Conservation (phyloP, 495 filamentous ascomycete genomes). For the Parathielavia appendiculata region DNA sequence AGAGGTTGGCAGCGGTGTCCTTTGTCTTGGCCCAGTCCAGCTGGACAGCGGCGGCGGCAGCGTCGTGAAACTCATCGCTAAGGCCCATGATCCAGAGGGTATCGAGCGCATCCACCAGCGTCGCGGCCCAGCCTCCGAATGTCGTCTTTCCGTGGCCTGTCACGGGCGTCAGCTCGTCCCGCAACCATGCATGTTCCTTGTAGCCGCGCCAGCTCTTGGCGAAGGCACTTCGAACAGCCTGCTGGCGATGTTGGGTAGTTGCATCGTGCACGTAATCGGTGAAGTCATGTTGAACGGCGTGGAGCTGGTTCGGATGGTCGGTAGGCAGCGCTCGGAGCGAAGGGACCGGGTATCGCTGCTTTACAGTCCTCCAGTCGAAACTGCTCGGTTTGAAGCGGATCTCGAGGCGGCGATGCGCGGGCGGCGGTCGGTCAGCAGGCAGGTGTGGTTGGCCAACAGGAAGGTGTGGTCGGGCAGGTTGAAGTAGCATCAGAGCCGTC, state of each 20-base stretch:
- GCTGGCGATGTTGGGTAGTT: slow-evolving; percentile 5
- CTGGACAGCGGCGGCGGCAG: slow-evolving; percentile 57
- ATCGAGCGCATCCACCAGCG: slow-evolving; percentile 78
- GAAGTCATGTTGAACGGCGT: slow-evolving; percentile 2
- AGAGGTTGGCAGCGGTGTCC: slow-evolving; percentile 53
- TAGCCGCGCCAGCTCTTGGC: slow-evolving; percentile 69
- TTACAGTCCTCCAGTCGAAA: slow-evolving; percentile 54
- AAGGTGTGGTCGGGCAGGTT: not conserved
- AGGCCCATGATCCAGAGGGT: slow-evolving; percentile 89
- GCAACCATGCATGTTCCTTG: slow-evolving; percentile 64
- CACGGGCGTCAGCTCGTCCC: slow-evolving; percentile 68
- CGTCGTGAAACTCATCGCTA: slow-evolving; percentile 71
- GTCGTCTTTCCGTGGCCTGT: slow-evolving; percentile 56
- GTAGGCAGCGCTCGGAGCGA: slow-evolving; percentile 13
- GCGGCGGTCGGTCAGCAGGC: not conserved
- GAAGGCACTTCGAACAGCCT: slow-evolving; percentile 57
- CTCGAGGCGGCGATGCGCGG: not conserved
- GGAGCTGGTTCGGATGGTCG: not conserved
- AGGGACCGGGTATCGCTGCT: slow-evolving; percentile 56
- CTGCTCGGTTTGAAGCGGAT: slow-evolving; percentile 25
- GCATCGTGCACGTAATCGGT: slow-evolving; percentile 5
- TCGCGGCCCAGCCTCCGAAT: slow-evolving; percentile 81
- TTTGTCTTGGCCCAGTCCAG: slow-evolving; percentile 78
- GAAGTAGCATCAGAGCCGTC: slow-evolving; percentile 16
- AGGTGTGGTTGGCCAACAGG: not conserved